These are phyloP conservation scores for Neonectria faginata DNA, from an alignment of 2,329 filamentous ascomycete genomes.

Conservation along the genomic window DNA sequence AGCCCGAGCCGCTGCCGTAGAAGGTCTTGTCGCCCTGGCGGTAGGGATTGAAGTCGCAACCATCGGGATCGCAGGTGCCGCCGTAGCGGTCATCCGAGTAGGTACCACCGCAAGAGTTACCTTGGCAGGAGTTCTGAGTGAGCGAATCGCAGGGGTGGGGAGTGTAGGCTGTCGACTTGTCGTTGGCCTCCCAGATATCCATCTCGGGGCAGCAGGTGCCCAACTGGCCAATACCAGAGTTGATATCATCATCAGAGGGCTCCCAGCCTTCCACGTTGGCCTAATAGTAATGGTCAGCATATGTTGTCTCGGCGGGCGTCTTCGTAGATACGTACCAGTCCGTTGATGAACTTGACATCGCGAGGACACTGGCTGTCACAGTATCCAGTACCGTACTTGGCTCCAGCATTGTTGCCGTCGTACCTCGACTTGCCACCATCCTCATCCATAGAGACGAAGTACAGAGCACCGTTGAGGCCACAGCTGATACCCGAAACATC, in stretches of 20 bases:
- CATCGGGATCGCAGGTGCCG: slow-evolving; percentile 75
- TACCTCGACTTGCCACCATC: slow-evolving; percentile 67
- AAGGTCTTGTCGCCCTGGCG: slow-evolving; percentile 73
- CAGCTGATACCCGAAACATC: slow-evolving; percentile 76
- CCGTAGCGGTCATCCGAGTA: slow-evolving; percentile 66
- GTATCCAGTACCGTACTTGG: slow-evolving; percentile 70
- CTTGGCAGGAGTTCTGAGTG: slow-evolving; percentile 63
- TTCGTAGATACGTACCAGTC: slow-evolving; percentile 51
- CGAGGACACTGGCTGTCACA: slow-evolving; percentile 66
- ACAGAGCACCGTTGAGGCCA: slow-evolving; percentile 78
- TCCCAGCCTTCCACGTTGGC: slow-evolving; percentile 66
- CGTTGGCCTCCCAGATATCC: slow-evolving; percentile 75
- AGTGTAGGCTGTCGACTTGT: slow-evolving; percentile 71
- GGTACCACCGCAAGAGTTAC: slow-evolving; percentile 64
- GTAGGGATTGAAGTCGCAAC: slow-evolving; percentile 78
- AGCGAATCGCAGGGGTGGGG: slow-evolving; percentile 71
- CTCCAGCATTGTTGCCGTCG: slow-evolving; percentile 62
- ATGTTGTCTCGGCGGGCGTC: slow-evolving; percentile 33
- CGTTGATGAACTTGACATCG: slow-evolving; percentile 69
- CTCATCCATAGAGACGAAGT: slow-evolving; percentile 71
- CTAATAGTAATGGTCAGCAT: slow-evolving; percentile 40
- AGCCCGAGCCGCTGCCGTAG: slow-evolving; percentile 67
- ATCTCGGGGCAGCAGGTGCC: slow-evolving; percentile 74
- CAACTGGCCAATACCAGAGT: slow-evolving; percentile 63
- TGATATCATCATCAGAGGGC: slow-evolving; percentile 64